Conservation (phyloP, 805 yeast genomes). For the Scheffersomyces coipomensis region DNA sequence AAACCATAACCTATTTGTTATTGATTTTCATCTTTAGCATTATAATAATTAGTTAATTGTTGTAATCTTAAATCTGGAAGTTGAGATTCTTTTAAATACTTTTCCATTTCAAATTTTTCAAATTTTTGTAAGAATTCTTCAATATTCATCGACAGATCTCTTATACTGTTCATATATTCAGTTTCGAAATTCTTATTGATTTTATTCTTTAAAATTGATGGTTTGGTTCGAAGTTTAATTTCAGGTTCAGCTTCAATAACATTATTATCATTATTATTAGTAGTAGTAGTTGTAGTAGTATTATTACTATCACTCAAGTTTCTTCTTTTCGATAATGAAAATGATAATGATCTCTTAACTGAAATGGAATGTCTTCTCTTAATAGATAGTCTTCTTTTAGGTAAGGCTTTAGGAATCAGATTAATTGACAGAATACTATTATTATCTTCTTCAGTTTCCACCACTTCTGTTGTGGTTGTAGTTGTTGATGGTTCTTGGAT, state of each 20-base stretch:
- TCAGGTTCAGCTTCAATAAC: too few relatives aligned
- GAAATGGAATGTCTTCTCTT: background rate
- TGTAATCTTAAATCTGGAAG: slow-evolving; percentile 8
- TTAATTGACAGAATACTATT: too few relatives aligned
- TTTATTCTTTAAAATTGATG: slow-evolving; percentile 26
- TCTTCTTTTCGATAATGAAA: slow-evolving; percentile 1
- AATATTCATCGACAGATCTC: slow-evolving; percentile 13
- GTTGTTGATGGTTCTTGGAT: too few relatives aligned
- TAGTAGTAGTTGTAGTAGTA: background rate
- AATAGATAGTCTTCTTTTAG: background rate
- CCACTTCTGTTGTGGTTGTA: too few relatives aligned
- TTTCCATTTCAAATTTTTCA: slow-evolving; percentile 13
- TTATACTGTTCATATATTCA: slow-evolving; percentile 15
- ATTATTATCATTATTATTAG: background rate
- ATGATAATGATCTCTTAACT: background rate
- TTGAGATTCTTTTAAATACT: slow-evolving; percentile 10
- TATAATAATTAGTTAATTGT: slow-evolving; percentile 18
- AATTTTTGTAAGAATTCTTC: slow-evolving; percentile 17
- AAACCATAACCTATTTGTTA: too few relatives aligned
- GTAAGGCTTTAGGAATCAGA: too few relatives aligned
- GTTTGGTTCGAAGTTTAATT: slow-evolving; percentile 2
- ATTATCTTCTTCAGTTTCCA: too few relatives aligned
- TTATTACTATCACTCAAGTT: too few relatives aligned
- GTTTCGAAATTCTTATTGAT: slow-evolving; percentile 19
- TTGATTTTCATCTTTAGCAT: background rate